Conservation (phyloP, 2,329 filamentous ascomycete species). For the Fusarium chlamydosporum region DNA sequence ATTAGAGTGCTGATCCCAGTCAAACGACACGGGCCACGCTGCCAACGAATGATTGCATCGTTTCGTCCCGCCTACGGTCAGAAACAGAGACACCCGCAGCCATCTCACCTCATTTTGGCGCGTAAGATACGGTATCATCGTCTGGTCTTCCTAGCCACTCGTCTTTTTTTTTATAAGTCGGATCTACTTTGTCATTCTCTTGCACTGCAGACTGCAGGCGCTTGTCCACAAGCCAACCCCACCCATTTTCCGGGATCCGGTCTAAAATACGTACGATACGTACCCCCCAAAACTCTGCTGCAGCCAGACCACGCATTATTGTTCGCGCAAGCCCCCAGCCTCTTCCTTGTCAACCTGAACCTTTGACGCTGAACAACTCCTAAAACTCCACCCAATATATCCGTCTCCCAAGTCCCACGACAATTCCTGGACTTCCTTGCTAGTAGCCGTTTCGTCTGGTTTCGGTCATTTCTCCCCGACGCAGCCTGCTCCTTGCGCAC, state of each 20-base stretch:
- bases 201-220: constrained; percentile 37
- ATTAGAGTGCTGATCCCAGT: constrained; percentile 25
- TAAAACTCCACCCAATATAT: constrained; percentile 52
- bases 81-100: constrained; percentile 30
- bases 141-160: constrained; percentile 33
- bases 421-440: constrained; percentile 49
- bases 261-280: constrained; percentile 33
- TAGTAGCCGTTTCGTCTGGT: constrained; percentile 48
- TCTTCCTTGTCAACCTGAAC: constrained; percentile 36
- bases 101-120: constrained; percentile 31
- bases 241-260: constrained; percentile 37
- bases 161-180: constrained; percentile 22
- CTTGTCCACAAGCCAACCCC: constrained; percentile 36
- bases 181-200: constrained; percentile 30
- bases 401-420: constrained; percentile 45
- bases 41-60: constrained; percentile 32
- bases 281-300: constrained; percentile 44
- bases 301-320: constrained; percentile 48
- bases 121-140: constrained; percentile 28
- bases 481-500: constrained; percentile 43
- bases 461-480: constrained; percentile 39
- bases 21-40: constrained; percentile 24
- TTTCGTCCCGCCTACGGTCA: constrained; percentile 30
- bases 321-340: constrained; percentile 47
- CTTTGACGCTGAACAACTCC: constrained; percentile 39